These are phyloP conservation scores for Aspergillus aculeatus DNA, from an alignment of 2,329 filamentous ascomycete species.

Conservation along the genomic window DNA sequence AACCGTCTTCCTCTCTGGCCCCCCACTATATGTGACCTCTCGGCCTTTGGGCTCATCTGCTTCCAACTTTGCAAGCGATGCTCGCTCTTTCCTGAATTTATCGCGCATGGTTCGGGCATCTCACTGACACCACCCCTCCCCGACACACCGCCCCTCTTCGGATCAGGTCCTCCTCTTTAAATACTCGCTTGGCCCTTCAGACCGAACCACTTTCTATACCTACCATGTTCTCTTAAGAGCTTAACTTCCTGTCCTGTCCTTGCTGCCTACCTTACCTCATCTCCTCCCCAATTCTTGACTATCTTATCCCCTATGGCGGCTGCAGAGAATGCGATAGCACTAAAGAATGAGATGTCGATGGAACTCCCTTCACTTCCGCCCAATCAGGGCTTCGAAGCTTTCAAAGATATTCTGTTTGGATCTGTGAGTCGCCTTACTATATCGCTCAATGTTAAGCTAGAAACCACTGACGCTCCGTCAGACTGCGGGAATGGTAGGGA, in stretches of 20 bases:
- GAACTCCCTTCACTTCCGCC: conserved; percentile 41
- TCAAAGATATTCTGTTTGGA: conserved; percentile 86
- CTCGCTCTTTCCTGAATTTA: conserved; percentile 15
- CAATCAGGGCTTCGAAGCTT: conserved; percentile 61
- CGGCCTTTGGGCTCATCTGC: conserved; percentile 16
- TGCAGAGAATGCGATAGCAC: conserved; percentile 37
- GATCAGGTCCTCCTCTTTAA: conserved; percentile 8
- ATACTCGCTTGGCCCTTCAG: conserved; percentile 7
- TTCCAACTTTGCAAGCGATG: conserved; percentile 21
- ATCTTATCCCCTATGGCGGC: conserved; percentile 35
- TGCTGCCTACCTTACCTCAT: conserved; percentile 6
- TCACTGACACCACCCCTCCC: conserved; percentile 19
- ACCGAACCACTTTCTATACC: conserved; percentile 9
- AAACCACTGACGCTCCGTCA: conserved; percentile 34
- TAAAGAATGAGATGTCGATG: conserved; percentile 41
- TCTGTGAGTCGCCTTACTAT: conserved; percentile 58
- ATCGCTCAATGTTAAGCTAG: neutral
- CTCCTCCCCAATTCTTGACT: neutral
- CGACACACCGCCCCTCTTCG: conserved; percentile 23
- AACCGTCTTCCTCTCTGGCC: conserved; percentile 12
- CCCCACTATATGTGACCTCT: conserved; percentile 18
- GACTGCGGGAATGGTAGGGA: conserved; percentile 83
- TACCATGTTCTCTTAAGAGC: conserved; percentile 33
- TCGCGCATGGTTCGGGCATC: conserved; percentile 20
- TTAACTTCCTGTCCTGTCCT: conserved; percentile 1